Evolutionary conservation across 768 basidiomycete genomes (phyloP).

Genomic region (Leccinum subtestaceum): DNA sequence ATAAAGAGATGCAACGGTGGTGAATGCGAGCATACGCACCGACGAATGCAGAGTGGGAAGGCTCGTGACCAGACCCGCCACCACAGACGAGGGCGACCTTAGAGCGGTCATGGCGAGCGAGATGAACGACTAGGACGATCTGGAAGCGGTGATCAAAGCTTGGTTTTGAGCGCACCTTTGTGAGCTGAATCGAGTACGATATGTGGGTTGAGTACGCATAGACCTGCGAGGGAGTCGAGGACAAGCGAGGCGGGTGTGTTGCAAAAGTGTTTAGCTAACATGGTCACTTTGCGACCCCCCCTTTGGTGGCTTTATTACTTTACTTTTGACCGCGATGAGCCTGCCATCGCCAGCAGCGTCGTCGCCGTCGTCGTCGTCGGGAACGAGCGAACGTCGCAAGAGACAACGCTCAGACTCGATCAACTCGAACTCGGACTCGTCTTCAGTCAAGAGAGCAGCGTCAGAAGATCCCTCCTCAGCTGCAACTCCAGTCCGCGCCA

Average conservation of each 20-base stretch:
- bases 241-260: slow-evolving; percentile 41
- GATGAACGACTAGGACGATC: slow-evolving; percentile 55
- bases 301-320: not conserved
- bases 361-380: slow-evolving; percentile 31
- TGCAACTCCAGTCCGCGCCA: slow-evolving; percentile 36
- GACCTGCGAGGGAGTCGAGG: no score
- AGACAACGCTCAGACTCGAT: slow-evolving; percentile 74
- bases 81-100: slow-evolving; percentile 80
- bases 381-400: slow-evolving; percentile 50
- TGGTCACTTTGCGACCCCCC: slow-evolving; percentile 9
- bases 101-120: slow-evolving; percentile 51
- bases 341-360: slow-evolving; percentile 42
- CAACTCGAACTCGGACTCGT: slow-evolving; percentile 53
- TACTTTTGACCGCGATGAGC: slow-evolving; percentile 36
- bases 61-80: slow-evolving; percentile 89
- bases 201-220: slow-evolving; percentile 19
- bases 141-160: not conserved
- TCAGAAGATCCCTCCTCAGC: slow-evolving; percentile 56
- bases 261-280: slow-evolving; percentile 59
- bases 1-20: not conserved
- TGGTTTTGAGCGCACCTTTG: slow-evolving; percentile 50
- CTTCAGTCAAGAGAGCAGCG: slow-evolving; percentile 76
- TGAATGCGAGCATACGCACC: slow-evolving; percentile 42
- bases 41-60: slow-evolving; percentile 87
- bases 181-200: slow-evolving; percentile 66